Evolutionary conservation across 768 basidiomycete species (phyloP).

Genomic region (Solioccasus polychromus): DNA sequence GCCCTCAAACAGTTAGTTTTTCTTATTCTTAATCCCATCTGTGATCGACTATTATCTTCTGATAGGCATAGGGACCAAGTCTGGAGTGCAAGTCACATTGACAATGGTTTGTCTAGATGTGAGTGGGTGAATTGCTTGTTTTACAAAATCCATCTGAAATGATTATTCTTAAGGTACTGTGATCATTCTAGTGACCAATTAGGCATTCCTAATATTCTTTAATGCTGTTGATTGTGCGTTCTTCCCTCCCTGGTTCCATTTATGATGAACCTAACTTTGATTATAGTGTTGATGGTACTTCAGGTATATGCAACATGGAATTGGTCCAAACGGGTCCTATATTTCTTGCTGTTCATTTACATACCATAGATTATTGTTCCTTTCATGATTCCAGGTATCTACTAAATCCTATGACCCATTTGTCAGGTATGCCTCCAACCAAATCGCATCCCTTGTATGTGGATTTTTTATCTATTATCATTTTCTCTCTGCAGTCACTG

Average conservation of each 20-base stretch:
- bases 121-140: background rate
- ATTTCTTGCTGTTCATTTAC: background rate
- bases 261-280: background rate
- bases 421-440: background rate
- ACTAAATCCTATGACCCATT: background rate
- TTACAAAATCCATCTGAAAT: background rate
- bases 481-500: background rate
- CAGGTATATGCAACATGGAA: conserved; percentile 12
- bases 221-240: background rate
- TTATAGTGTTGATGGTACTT: conserved; percentile 10
- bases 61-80: background rate
- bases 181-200: background rate
- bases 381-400: background rate
- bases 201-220: background rate
- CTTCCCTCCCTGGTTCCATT: background rate
- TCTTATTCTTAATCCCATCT: background rate
- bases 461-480: too few relatives aligned
- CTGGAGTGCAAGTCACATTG: background rate
- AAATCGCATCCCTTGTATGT: background rate
- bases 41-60: background rate
- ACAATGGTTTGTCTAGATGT: conserved; percentile 1
- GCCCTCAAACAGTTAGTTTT: background rate
- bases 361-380: background rate
- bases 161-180: background rate
- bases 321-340: conserved; percentile 1